Evolutionary conservation across 2,329 filamentous ascomycete species (phyloP).

Genomic region (Aspergillus pseudoglaucus): DNA sequence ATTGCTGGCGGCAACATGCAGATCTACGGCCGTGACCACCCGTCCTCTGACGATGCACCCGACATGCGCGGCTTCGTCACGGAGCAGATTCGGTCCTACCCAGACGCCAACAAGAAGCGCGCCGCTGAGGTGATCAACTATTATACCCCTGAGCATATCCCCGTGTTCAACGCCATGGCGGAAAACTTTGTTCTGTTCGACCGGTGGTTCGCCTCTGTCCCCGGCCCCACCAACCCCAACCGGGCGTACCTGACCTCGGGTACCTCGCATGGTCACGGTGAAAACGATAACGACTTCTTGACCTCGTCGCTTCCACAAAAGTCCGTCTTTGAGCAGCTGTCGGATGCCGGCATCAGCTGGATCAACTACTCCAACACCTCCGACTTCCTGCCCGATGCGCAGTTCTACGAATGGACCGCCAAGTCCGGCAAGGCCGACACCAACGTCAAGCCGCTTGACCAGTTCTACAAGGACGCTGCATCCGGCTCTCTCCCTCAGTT

Average conservation of each 20-base stretch:
- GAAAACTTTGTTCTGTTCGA: slow-evolving; percentile 43
- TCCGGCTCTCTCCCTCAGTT: slow-evolving; percentile 41
- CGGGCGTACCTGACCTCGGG: slow-evolving; percentile 34
- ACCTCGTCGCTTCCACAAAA: slow-evolving; percentile 30
- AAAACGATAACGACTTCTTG: slow-evolving; percentile 30
- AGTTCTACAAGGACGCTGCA: slow-evolving; percentile 42
- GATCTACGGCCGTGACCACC: slow-evolving; percentile 35
- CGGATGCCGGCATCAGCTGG: slow-evolving; percentile 38
- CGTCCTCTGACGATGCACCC: slow-evolving; percentile 16
- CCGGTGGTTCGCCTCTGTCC: slow-evolving; percentile 37
- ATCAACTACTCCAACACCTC: slow-evolving; percentile 43
- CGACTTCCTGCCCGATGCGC: slow-evolving; percentile 39
- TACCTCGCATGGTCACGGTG: slow-evolving; percentile 35
- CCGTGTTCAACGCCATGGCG: slow-evolving; percentile 35
- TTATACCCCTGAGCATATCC: slow-evolving; percentile 37
- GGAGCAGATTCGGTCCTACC: slow-evolving; percentile 35
- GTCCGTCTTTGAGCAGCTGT: slow-evolving; percentile 38
- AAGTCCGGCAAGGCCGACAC: slow-evolving; percentile 27
- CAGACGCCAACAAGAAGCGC: slow-evolving; percentile 23
- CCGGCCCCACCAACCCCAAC: slow-evolving; percentile 36
- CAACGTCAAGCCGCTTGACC: slow-evolving; percentile 30
- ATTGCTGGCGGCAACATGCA: slow-evolving; percentile 40
- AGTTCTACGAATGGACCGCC: slow-evolving; percentile 40
- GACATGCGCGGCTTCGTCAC: slow-evolving; percentile 39
- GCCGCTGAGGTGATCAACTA: slow-evolving; percentile 41